These are phyloP conservation scores for Suillus fuscotomentosus DNA, from an alignment of 768 basidiomycete species.

Conservation along the genomic window DNA sequence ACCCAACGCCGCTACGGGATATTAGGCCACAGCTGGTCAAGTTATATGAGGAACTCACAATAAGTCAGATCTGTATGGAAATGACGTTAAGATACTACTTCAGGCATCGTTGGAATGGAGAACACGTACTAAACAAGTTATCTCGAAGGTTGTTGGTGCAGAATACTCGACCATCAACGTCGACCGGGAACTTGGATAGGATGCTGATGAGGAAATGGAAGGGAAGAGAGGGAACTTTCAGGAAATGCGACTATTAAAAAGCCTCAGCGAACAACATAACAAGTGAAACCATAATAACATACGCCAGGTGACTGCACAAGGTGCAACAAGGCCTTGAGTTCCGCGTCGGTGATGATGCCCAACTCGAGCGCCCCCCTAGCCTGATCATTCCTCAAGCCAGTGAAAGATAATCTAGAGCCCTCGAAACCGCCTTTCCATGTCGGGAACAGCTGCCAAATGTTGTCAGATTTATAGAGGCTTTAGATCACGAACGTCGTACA, in stretches of 20 bases:
- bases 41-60: slow-evolving; percentile 18
- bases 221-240: slow-evolving; percentile 81
- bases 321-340: slow-evolving; percentile 63
- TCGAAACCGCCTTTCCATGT: slow-evolving; percentile 77
- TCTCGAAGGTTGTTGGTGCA: slow-evolving; percentile 67
- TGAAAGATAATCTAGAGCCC: slow-evolving; percentile 64
- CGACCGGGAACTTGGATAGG: slow-evolving; percentile 74
- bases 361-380: slow-evolving; percentile 60
- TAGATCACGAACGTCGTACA: slow-evolving; percentile 38
- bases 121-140: slow-evolving; percentile 58
- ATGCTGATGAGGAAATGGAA: slow-evolving; percentile 78
- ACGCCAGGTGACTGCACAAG: slow-evolving; percentile 80
- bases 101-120: not conserved
- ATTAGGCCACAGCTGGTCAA: slow-evolving; percentile 24
- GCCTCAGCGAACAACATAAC: slow-evolving; percentile 13
- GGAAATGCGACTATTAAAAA: slow-evolving; percentile 67
- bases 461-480: slow-evolving; percentile 1
- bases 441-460: slow-evolving; percentile 63
- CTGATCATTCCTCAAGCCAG: slow-evolving; percentile 56
- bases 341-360: slow-evolving; percentile 64
- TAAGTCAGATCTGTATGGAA: slow-evolving; percentile 33
- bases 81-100: slow-evolving; percentile 8
- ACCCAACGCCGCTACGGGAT: slow-evolving; percentile 47
- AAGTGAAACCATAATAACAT: slow-evolving; percentile 26
- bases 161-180: slow-evolving; percentile 73